phyloP scores from a whole-genome alignment of 1,139 yeast species.

The Scheffersomyces lignicola region DNA sequence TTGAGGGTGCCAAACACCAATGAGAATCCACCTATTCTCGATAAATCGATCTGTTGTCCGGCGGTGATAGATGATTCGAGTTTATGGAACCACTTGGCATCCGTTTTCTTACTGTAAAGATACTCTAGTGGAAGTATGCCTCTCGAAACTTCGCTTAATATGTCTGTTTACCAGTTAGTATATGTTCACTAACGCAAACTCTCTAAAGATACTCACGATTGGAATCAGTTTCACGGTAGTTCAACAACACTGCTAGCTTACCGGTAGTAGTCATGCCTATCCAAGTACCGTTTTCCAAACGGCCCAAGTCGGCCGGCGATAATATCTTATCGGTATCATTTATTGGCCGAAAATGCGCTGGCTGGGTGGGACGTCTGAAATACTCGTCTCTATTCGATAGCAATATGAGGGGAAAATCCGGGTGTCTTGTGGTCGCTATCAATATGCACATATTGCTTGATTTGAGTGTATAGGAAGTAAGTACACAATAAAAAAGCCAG shows the following conservation, averaged over 20 bases:
- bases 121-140: slow-evolving; percentile 69
- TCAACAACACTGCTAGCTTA: slow-evolving; percentile 71
- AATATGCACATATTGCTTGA: slow-evolving; percentile 59
- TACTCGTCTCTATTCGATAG: slow-evolving; percentile 87
- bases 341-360: slow-evolving; percentile 51
- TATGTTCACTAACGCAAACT: slow-evolving; percentile 13
- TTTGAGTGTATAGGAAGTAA: slow-evolving; percentile 6
- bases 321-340: slow-evolving; percentile 38
- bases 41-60: slow-evolving; percentile 28
- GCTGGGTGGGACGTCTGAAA: slow-evolving; percentile 67
- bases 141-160: slow-evolving; percentile 56
- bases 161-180: slow-evolving; percentile 15
- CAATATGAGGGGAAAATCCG: slow-evolving; percentile 66
- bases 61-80: slow-evolving; percentile 28
- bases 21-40: slow-evolving; percentile 78
- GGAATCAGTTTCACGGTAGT: slow-evolving; percentile 52
- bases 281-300: slow-evolving; percentile 89
- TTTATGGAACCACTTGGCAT: slow-evolving; percentile 48
- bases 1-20: slow-evolving; percentile 66
- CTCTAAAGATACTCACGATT: slow-evolving; percentile 19
- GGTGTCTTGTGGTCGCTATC: slow-evolving; percentile 59
- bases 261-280: slow-evolving; percentile 70
- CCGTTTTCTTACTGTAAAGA: slow-evolving; percentile 37
- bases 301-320: slow-evolving; percentile 74
- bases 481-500: no score